Base-by-base conservation (phyloP, 805 yeast genomes). In the Cyberlindnera euphorbiiphila region DNA sequence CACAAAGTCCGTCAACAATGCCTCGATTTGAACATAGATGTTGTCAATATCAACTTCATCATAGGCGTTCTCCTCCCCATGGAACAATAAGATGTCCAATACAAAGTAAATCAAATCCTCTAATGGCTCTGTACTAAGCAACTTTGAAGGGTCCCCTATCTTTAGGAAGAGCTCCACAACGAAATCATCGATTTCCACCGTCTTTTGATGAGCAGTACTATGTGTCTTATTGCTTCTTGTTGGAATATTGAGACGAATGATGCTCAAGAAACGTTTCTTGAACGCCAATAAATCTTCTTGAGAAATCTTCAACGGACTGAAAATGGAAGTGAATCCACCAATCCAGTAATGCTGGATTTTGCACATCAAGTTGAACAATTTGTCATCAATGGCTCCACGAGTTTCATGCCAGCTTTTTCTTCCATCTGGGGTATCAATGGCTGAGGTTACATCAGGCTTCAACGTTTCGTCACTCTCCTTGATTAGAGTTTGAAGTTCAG, bases 401-500 rank as follows among this genome's bases (percentile, higher is more conserved):
- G 64, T 62, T 27, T 69, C 68, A 95, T 97, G 93, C 96, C 97
- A 91, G 7, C 62, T 46, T 31, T 69, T 71, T 34, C 87, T 67
- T 21, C 79, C 82, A 28, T 77, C 81, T 30, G 71, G 68, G 0
- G 86, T 69, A 4, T 54, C 64, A 2, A 84, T 74, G 2, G 50
- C 53, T 0, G 74, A 64, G 0, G 87, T 78, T 1, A 73, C 67
- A 23, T 71, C 74, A 1, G 59, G 42, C 15, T 72, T 69, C 0
- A 91, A 81, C 0, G 86, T 74, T 4, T 57, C 49, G 46, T 85
- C 78, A 54, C 91, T 87, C 36, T 68, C 67, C 0, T 57, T 46
- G 16, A 88, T 80, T 6, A 89, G 80, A 0, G 53, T 43, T 4
- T 61, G 51, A 28, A 85, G 55, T 34, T 72, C 76, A 0, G 51